Base-by-base conservation (phyloP, 495 filamentous ascomycete genomes). In the Trichoderma erinaceum region DNA sequence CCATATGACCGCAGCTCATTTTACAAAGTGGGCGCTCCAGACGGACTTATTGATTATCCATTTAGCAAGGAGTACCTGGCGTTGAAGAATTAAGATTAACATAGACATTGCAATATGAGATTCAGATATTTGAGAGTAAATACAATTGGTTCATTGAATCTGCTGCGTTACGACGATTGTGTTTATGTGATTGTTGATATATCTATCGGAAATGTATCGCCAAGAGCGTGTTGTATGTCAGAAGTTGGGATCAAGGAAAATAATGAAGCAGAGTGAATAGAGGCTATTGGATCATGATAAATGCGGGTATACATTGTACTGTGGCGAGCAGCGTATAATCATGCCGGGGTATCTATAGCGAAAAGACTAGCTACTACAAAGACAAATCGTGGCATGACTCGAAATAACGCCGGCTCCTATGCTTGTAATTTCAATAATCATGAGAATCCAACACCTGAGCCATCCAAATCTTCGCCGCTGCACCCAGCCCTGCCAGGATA, bases 11-110 rank as follows among this genome's bases (percentile, higher is more conserved):
- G 87, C 1, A 73, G 80, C 0, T 80, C 78, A 0, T 90, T 91
- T 71, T 91, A 91, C 69, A 18, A 70, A 1, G n/a, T 58, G 15
- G 73, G 70, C 6, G 74, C 78, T 35, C 70, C 78, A 4, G 76
- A 80, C 69, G 89, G 89, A 4, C 91, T 88, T 71, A 79, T 76
- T n/a, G 87, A 90, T 69, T 90, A 89, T 73, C 79, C 82, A 0
- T 77, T 75, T 38, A 75, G 74, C 67, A 68, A 69, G 3, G 69
- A 76, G 44, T 77, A 67, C 18, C 25, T 61, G 25, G 25, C 56
- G 10, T 32, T 61, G 25, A 5, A 32, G 1, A 61, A 61, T 32
- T 61, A 21, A 61, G 8, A 32, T 4, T 16, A 25, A 52, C 8
- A 3, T 18, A 4, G 12, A 3, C 12, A 18, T 0, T 5, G 0